Evolutionary conservation across 2,329 filamentous ascomycete species (phyloP).

Genomic region (Fusarium nanum): DNA sequence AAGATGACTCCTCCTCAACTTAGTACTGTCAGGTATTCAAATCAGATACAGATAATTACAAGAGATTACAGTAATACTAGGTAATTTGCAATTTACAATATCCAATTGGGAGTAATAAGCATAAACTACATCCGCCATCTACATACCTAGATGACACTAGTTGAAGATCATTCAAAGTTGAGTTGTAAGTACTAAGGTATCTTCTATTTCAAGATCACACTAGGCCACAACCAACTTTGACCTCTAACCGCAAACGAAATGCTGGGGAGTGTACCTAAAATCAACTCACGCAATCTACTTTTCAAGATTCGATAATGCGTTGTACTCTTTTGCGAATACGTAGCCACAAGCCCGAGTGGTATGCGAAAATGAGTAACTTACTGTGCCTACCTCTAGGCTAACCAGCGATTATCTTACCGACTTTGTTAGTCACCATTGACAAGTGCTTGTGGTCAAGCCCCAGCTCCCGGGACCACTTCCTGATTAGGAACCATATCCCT

Average conservation of each 20-base stretch:
- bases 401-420: constrained; percentile 10
- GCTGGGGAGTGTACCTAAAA: constrained; percentile 1
- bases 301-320: background rate
- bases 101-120: background rate
- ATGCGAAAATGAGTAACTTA: constrained; percentile 12
- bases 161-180: background rate
- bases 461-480: constrained; percentile 23
- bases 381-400: background rate
- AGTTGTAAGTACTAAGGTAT: background rate
- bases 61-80: background rate
- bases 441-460: constrained; percentile 1
- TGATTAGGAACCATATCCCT: constrained; percentile 11
- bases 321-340: constrained; percentile 6
- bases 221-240: background rate
- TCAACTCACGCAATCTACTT: background rate
- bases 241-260: background rate
- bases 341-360: background rate
- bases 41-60: background rate
- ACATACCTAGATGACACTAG: background rate
- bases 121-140: background rate
- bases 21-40: background rate
- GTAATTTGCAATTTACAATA: background rate
- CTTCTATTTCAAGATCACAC: background rate
- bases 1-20: background rate
- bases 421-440: constrained; percentile 24